A percentile compares a stretch with the other conserved stretches of the same genome.
Conservation (phyloP, 345 rosid genomes). For the Carallia brachiata region DNA sequence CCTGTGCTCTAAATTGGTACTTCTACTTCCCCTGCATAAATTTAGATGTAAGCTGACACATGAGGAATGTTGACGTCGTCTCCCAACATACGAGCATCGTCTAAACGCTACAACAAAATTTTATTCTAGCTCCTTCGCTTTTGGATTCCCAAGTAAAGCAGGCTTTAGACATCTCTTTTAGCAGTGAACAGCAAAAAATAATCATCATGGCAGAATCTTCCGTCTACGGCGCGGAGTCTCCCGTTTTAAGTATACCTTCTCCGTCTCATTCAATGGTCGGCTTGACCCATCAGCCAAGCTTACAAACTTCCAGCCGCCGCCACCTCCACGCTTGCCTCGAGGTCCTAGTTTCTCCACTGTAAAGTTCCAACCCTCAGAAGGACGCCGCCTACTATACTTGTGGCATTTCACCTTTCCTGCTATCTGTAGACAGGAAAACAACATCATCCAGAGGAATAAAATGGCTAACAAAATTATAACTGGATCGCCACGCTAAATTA, state of each 20-base stretch:
- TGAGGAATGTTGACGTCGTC: no score
- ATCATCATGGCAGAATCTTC: constrained; percentile 69
- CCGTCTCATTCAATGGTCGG: constrained; percentile 69
- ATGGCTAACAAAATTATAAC: no score
- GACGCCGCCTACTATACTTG: constrained; percentile 80
- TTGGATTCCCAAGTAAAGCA: constrained; percentile 6
- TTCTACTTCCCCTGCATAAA: no score
- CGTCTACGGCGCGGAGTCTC: constrained; percentile 84
- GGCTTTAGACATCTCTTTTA: background rate
- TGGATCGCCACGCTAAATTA: no score
- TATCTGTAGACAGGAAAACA: constrained; percentile 40
- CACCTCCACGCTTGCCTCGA: constrained; percentile 76
- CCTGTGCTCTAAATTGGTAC: no score
- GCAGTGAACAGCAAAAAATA: background rate
- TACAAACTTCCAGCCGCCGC: constrained; percentile 93
- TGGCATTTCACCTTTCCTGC: constrained; percentile 80
- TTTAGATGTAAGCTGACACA: no score
- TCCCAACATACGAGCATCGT: no score
- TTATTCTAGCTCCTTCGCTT: no score
- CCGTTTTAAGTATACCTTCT: constrained; percentile 79
- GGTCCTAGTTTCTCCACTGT: constrained; percentile 83
- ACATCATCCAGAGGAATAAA: background rate
- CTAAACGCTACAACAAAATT: no score
- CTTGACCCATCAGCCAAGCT: constrained; percentile 94
- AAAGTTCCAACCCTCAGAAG: constrained; percentile 79